Conservation (phyloP, 2,329 filamentous ascomycete species). For the Fonsecaea monophora region DNA sequence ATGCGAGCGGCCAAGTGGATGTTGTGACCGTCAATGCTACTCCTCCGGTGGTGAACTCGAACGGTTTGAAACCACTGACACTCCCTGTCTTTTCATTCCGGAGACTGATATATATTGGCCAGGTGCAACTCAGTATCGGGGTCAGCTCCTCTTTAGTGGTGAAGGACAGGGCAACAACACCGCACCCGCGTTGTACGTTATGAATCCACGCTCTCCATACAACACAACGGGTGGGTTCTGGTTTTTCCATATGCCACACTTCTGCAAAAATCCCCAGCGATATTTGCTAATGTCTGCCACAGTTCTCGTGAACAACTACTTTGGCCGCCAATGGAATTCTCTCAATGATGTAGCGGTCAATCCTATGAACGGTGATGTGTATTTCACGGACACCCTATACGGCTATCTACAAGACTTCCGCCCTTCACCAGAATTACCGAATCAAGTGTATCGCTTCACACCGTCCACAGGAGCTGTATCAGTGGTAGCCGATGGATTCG, state of each 20-base stretch:
- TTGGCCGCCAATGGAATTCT: slow-evolving; percentile 55
- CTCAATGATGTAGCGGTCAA: slow-evolving; percentile 40
- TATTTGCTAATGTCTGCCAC: not conserved
- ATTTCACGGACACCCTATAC: slow-evolving; percentile 44
- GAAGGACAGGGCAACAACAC: slow-evolving; percentile 59
- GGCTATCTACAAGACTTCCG: slow-evolving; percentile 57
- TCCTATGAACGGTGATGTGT: slow-evolving; percentile 38
- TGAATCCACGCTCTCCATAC: slow-evolving; percentile 57
- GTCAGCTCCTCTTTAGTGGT: slow-evolving; percentile 57
- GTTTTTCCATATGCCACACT: not conserved
- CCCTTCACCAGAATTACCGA: slow-evolving; percentile 53
- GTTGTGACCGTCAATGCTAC: slow-evolving; percentile 53
- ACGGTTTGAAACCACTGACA: slow-evolving; percentile 33
- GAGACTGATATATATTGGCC: not conserved
- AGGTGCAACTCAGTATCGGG: slow-evolving; percentile 60
- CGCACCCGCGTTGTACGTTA: slow-evolving; percentile 50
- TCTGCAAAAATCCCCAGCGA: slow-evolving; percentile 10
- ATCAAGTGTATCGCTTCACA: slow-evolving; percentile 58
- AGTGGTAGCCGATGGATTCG: slow-evolving; percentile 58
- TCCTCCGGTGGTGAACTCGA: slow-evolving; percentile 59
- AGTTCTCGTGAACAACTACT: slow-evolving; percentile 65
- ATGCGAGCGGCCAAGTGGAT: slow-evolving; percentile 51
- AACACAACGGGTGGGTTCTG: slow-evolving; percentile 55
- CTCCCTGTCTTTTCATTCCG: slow-evolving; percentile 6
- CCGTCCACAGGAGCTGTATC: slow-evolving; percentile 51